Evolutionary conservation across 2,329 filamentous ascomycete genomes (phyloP).

Genomic region (Hypoxylon sp.): DNA sequence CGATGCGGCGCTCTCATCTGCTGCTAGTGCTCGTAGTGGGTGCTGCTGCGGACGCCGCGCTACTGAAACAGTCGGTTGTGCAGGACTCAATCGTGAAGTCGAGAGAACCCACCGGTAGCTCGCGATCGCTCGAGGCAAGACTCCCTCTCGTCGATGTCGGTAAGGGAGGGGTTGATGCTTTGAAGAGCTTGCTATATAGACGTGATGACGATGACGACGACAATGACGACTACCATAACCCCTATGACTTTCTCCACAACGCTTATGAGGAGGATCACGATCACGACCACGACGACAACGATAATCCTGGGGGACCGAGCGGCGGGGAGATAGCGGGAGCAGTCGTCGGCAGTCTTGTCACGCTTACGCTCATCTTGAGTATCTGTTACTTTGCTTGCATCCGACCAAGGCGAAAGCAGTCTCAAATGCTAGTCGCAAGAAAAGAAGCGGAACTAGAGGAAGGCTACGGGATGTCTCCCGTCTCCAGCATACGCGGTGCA

Average conservation of each 20-base stretch:
- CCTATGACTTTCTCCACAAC: background rate
- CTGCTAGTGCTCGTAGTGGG: slow-evolving; percentile 34
- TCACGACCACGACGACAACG: slow-evolving; percentile 13
- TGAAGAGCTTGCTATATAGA: slow-evolving; percentile 2
- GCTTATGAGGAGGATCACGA: slow-evolving; percentile 11
- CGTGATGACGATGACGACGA: slow-evolving; percentile 11
- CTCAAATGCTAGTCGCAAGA: slow-evolving; percentile 16
- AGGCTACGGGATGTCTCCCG: slow-evolving; percentile 32
- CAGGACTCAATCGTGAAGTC: slow-evolving; percentile 14
- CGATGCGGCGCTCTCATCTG: slow-evolving; percentile 34
- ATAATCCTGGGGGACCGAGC: background rate
- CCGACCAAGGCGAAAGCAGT: slow-evolving; percentile 37
- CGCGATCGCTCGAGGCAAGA: slow-evolving; percentile 25
- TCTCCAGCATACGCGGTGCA: slow-evolving; percentile 10
- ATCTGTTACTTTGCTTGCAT: slow-evolving; percentile 43
- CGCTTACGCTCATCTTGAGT: slow-evolving; percentile 29
- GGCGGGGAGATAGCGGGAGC: slow-evolving; percentile 36
- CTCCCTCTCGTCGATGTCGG: background rate
- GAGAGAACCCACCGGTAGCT: slow-evolving; percentile 14
- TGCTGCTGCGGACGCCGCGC: slow-evolving; percentile 20
- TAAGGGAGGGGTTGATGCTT: background rate
- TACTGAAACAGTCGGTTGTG: slow-evolving; percentile 4
- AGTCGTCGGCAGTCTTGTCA: slow-evolving; percentile 42
- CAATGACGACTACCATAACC: slow-evolving; percentile 1
- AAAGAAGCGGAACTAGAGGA: slow-evolving; percentile 45